phyloP scores from a whole-genome alignment of 164 flowering plant species.

The Hamamelis virginiana region DNA sequence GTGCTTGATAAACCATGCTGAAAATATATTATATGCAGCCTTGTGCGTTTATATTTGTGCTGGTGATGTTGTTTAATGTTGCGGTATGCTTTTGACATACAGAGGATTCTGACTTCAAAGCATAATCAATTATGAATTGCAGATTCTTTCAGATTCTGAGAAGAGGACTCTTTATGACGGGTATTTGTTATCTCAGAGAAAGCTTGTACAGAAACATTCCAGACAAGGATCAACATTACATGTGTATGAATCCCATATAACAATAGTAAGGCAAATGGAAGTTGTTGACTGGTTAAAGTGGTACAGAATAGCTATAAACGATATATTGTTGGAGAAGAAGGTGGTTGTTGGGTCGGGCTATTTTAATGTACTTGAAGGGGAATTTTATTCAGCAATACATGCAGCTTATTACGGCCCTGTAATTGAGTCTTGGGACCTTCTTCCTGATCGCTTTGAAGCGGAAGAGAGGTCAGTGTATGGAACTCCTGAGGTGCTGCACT shows the following conservation, averaged over 20 bases:
- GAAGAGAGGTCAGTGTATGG: conserved; percentile 81
- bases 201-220: conserved; percentile 30
- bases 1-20: not conserved
- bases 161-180: conserved; percentile 80
- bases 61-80: not conserved
- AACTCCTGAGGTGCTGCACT: conserved; percentile 84
- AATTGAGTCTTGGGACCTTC: conserved; percentile 73
- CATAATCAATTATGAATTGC: conserved; percentile 24
- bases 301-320: conserved; percentile 74
- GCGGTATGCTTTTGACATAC: not conserved
- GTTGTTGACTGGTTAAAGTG: conserved; percentile 92
- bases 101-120: not conserved
- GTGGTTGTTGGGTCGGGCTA: conserved; percentile 67
- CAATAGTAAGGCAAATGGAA: conserved; percentile 55
- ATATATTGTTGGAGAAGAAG: conserved; percentile 63
- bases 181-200: conserved; percentile 59
- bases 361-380: conserved; percentile 71
- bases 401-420: conserved; percentile 83
- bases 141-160: conserved; percentile 86
- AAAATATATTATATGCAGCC: not conserved
- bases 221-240: conserved; percentile 35
- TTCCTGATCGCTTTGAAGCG: conserved; percentile 94
- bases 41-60: not conserved
- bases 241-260: conserved; percentile 34
- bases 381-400: conserved; percentile 78